These are phyloP conservation scores for Monosporozyma yasuniensis DNA, from an alignment of 805 yeast species.

Conservation along the genomic window DNA sequence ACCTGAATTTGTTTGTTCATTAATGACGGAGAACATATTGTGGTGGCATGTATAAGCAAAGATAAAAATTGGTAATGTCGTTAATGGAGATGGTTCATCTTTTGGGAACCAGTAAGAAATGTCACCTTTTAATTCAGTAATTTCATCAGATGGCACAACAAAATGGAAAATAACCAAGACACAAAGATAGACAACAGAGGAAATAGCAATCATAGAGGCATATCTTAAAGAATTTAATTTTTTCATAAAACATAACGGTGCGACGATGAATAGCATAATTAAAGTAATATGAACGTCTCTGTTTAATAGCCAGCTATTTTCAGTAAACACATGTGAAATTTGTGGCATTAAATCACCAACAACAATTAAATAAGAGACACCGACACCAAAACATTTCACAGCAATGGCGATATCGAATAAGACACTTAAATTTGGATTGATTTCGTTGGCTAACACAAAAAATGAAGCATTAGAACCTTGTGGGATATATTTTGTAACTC, in stretches of 20 bases:
- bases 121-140: conserved; percentile 36
- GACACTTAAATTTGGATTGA: conserved; percentile 53
- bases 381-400: conserved; percentile 64
- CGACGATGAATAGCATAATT: conserved; percentile 39
- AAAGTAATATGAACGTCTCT: conserved; percentile 56
- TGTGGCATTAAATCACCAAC: conserved; percentile 65
- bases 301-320: conserved; percentile 30
- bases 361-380: conserved; percentile 57
- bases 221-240: conserved; percentile 76
- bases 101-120: conserved; percentile 42
- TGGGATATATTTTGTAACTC: conserved; percentile 46
- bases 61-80: conserved; percentile 82
- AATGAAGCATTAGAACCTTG: conserved; percentile 40
- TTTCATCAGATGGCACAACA: conserved; percentile 26
- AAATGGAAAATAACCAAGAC: conserved; percentile 67
- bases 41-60: conserved; percentile 96
- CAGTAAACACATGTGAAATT: conserved; percentile 28
- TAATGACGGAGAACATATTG: conserved; percentile 82
- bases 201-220: conserved; percentile 74
- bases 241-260: conserved; percentile 58
- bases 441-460: conserved; percentile 50
- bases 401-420: conserved; percentile 62
- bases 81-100: conserved; percentile 41
- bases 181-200: conserved; percentile 71
- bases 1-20: conserved; percentile 59